Evolutionary conservation across 2,329 filamentous ascomycete species (phyloP).

Genomic region (Penicillium sp.): DNA sequence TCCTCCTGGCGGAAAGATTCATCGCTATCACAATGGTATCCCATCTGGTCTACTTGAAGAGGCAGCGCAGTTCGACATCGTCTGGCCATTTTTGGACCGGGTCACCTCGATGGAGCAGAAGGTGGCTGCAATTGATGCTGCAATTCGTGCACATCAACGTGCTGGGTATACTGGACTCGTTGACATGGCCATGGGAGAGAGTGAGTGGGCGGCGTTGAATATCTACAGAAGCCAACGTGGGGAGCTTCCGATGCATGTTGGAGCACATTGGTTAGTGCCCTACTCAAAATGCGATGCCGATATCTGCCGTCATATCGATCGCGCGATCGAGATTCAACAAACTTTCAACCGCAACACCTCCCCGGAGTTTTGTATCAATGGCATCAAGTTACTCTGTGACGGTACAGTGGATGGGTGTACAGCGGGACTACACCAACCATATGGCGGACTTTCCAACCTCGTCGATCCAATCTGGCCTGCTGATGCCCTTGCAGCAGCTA

Average conservation of each 20-base stretch:
- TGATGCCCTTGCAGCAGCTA: constrained; percentile 35
- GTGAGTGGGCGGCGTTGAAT: constrained; percentile 38
- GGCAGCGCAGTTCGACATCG: constrained; percentile 37
- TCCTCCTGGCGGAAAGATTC: constrained; percentile 41
- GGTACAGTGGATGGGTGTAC: constrained; percentile 43
- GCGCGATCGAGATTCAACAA: constrained; percentile 36
- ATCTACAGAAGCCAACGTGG: constrained; percentile 26
- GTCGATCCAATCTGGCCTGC: constrained; percentile 39
- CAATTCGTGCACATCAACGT: constrained; percentile 37
- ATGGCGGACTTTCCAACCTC: constrained; percentile 35
- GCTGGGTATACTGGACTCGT: constrained; percentile 43
- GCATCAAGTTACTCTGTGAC: constrained; percentile 45
- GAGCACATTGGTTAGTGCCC: constrained; percentile 42
- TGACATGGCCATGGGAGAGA: constrained; percentile 47
- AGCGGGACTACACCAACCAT: constrained; percentile 19
- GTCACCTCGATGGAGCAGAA: constrained; percentile 38
- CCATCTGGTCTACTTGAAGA: constrained; percentile 41
- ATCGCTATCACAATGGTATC: constrained; percentile 35
- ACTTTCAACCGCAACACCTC: constrained; percentile 35
- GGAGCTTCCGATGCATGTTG: constrained; percentile 35
- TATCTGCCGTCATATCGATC: constrained; percentile 39
- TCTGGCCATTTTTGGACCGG: constrained; percentile 42
- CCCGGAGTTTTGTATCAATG: constrained; percentile 39
- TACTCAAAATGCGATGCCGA: constrained; percentile 33
- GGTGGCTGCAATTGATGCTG: constrained; percentile 33